Conservation (phyloP, 1,284 basidiomycete genomes). For the Xerocomus nothofagi region DNA sequence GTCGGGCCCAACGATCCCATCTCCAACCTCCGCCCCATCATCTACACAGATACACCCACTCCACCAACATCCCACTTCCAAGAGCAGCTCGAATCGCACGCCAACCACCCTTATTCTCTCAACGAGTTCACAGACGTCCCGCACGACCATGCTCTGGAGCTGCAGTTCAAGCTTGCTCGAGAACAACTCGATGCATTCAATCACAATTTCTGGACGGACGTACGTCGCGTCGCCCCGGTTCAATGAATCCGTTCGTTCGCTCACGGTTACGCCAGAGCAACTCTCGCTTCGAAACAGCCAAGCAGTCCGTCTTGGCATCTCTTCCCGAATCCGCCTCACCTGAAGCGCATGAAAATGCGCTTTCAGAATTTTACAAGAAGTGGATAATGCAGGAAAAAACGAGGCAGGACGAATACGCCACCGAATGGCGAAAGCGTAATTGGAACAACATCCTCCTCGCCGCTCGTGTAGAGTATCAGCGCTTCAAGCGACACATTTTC, state of each 20-base stretch:
- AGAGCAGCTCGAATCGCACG: conserved; percentile 16
- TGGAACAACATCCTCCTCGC: conserved; percentile 53
- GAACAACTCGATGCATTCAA: conserved; percentile 71
- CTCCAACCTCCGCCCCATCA: conserved; percentile 74
- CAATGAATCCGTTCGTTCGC: background rate
- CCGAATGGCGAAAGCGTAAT: conserved; percentile 63
- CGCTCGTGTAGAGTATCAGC: conserved; percentile 50
- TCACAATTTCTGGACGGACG: conserved; percentile 74
- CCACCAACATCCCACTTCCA: conserved; percentile 32
- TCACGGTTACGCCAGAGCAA: conserved; percentile 54
- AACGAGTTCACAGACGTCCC: conserved; percentile 54
- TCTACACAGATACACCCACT: conserved; percentile 58
- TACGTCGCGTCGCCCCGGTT: conserved; percentile 40
- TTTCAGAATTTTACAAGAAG: conserved; percentile 67
- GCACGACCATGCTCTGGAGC: conserved; percentile 45
- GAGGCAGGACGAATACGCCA: conserved; percentile 57
- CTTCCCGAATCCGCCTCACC: conserved; percentile 51
- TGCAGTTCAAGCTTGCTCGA: conserved; percentile 67
- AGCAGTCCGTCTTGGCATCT: conserved; percentile 54
- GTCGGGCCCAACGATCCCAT: conserved; percentile 73
- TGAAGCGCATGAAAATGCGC: conserved; percentile 59
- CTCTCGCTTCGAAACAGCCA: conserved; percentile 66
- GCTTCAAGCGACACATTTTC: conserved; percentile 32
- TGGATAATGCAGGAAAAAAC: conserved; percentile 69
- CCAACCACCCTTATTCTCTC: conserved; percentile 69